Conservation (phyloP, 495 filamentous ascomycete species). For the Penicillium alfredii region DNA sequence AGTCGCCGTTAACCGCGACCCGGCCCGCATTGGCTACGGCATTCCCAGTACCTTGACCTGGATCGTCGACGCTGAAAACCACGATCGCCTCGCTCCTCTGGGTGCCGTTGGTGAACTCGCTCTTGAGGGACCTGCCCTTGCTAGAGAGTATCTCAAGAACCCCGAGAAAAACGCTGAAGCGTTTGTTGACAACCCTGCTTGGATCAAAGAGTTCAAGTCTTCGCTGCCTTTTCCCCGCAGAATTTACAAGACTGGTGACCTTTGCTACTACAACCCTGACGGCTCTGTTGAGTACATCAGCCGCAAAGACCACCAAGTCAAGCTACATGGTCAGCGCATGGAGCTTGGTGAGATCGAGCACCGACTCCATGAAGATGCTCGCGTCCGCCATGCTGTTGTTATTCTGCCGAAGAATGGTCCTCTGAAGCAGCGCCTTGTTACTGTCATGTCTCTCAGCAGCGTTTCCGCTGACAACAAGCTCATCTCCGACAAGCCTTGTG, state of each 20-base stretch:
- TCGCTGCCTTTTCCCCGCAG: slow-evolving; percentile 21
- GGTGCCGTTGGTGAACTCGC: slow-evolving; percentile 51
- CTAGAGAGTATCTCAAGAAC: slow-evolving; percentile 50
- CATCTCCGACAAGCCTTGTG: slow-evolving; percentile 28
- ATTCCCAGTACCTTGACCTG: slow-evolving; percentile 44
- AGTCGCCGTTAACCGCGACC: slow-evolving; percentile 24
- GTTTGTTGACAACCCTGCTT: slow-evolving; percentile 38
- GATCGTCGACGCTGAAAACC: slow-evolving; percentile 49
- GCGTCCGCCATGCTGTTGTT: slow-evolving; percentile 42
- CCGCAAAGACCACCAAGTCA: slow-evolving; percentile 61
- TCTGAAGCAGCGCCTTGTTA: slow-evolving; percentile 37
- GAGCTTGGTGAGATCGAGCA: slow-evolving; percentile 52
- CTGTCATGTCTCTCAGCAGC: slow-evolving; percentile 35
- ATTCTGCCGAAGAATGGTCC: slow-evolving; percentile 38
- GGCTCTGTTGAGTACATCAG: slow-evolving; percentile 50
- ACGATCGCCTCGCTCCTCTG: slow-evolving; percentile 42
- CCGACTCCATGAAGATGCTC: slow-evolving; percentile 28
- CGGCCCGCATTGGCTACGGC: slow-evolving; percentile 46
- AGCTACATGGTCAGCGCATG: slow-evolving; percentile 62
- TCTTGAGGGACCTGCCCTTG: slow-evolving; percentile 43
- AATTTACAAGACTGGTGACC: slow-evolving; percentile 47
- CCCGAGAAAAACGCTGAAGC: slow-evolving; percentile 43
- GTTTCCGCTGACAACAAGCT: slow-evolving; percentile 24
- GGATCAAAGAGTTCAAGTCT: slow-evolving; percentile 25
- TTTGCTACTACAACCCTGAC: slow-evolving; percentile 48